phyloP scores from a whole-genome alignment of 1,284 basidiomycete genomes.

The Sporisorium exsertum region DNA sequence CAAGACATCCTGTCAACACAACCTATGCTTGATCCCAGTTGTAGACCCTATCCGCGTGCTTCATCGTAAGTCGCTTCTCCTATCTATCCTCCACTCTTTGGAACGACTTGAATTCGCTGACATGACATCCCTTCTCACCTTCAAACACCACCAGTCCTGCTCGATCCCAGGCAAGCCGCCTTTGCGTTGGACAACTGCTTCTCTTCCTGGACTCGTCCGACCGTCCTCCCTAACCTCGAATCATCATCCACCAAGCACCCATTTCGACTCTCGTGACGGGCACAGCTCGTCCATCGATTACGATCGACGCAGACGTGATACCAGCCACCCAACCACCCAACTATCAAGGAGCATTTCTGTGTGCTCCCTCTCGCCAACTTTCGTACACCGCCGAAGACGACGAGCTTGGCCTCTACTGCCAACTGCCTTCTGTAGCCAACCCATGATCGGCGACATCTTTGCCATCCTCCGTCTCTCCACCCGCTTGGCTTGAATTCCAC shows the following conservation, averaged over 20 bases:
- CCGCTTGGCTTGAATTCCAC: conserved; percentile 52
- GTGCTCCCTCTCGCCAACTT: not conserved
- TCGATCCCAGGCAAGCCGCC: conserved; percentile 41
- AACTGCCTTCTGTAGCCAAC: conserved; percentile 51
- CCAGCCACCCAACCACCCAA: not conserved
- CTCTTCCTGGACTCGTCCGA: conserved; percentile 64
- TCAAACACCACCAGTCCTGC: conserved; percentile 11
- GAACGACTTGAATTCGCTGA: not conserved
- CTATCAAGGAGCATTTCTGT: conserved; percentile 3
- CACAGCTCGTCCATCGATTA: not conserved
- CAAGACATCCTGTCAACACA: conserved; percentile 15
- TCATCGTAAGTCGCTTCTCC: conserved; percentile 15
- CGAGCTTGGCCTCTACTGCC: conserved; percentile 52
- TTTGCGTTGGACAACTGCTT: conserved; percentile 52
- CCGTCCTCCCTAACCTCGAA: conserved; percentile 56
- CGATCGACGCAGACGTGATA: not conserved
- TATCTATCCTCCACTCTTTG: not conserved
- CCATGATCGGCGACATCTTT: conserved; percentile 46
- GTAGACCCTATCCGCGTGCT: conserved; percentile 56
- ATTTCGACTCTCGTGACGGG: conserved; percentile 2
- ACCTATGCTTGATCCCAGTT: conserved; percentile 65
- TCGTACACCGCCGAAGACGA: conserved; percentile 5
- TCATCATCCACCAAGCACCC: not conserved
- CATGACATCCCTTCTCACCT: not conserved
- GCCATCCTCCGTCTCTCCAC: conserved; percentile 46